Conservation (phyloP, 2,329 filamentous ascomycete genomes). For the Apiospora hydei region DNA sequence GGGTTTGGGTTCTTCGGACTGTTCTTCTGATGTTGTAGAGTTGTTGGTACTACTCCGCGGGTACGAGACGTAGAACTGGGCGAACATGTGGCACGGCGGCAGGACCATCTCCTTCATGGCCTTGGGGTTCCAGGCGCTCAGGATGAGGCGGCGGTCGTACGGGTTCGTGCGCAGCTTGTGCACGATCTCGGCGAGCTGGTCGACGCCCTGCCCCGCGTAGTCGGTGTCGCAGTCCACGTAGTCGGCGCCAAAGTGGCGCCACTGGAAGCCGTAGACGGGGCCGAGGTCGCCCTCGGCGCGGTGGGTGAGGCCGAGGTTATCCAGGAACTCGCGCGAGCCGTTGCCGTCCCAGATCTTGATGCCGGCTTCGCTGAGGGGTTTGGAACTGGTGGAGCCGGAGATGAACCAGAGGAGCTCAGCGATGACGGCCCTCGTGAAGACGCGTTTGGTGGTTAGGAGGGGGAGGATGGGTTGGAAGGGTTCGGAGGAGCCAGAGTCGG, state of each 20-base stretch:
- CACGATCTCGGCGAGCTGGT: constrained; percentile 92
- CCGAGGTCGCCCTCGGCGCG: constrained; percentile 89
- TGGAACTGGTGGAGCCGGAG: constrained; percentile 80
- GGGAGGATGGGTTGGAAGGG: constrained; percentile 67
- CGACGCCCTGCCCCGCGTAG: constrained; percentile 87
- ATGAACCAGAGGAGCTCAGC: constrained; percentile 98
- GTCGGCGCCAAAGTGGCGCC: constrained; percentile 95
- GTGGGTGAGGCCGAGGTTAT: constrained; percentile 76
- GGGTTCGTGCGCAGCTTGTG: constrained; percentile 83
- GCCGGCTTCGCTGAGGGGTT: constrained; percentile 76
- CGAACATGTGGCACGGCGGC: constrained; percentile 97
- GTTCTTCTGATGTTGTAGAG: constrained; percentile 35
- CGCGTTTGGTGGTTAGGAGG: constrained; percentile 95
- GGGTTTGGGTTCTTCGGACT: constrained; percentile 34
- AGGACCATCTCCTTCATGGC: constrained; percentile 89
- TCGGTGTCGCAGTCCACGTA: constrained; percentile 82
- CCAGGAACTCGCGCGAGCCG: constrained; percentile 87
- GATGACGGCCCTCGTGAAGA: constrained; percentile 89
- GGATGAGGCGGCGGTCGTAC: constrained; percentile 88
- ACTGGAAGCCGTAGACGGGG: constrained; percentile 98
- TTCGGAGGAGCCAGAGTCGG: constrained; percentile 51
- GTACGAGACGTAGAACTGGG: constrained; percentile 91
- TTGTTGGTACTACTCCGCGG: constrained; percentile 47
- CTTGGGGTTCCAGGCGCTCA: constrained; percentile 91
- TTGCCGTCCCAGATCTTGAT: constrained; percentile 99